A percentile compares a stretch with the other conserved stretches of the same genome.
Evolutionary conservation across 2,329 filamentous ascomycete species (phyloP).

Genomic region (Phialophora expanda): DNA sequence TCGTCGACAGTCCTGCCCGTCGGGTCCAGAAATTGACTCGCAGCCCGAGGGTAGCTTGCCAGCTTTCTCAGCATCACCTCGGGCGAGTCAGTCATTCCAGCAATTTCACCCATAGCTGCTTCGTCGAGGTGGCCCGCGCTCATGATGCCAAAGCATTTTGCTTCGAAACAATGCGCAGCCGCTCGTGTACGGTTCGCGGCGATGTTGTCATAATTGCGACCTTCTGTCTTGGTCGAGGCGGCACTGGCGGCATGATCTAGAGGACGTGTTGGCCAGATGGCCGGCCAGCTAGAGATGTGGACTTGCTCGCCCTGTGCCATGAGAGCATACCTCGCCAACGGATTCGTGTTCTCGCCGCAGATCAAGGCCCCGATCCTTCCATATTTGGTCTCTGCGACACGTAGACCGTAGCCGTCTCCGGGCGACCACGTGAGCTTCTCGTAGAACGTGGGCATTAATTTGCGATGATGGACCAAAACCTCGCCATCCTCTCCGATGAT

Average conservation of each 20-base stretch:
- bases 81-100: conserved; percentile 41
- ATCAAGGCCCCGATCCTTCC: conserved; percentile 59
- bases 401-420: conserved; percentile 59
- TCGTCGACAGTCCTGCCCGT: conserved; percentile 49
- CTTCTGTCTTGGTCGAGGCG: conserved; percentile 17
- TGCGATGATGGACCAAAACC: conserved; percentile 59
- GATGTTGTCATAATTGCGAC: conserved; percentile 60
- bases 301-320: conserved; percentile 63
- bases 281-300: conserved; percentile 62
- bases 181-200: conserved; percentile 59
- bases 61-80: conserved; percentile 43
- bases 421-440: conserved; percentile 62
- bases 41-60: conserved; percentile 49
- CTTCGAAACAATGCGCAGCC: conserved; percentile 64
- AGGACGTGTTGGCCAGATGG: conserved; percentile 59
- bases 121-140: conserved; percentile 53
- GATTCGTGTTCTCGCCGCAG: conserved; percentile 65
- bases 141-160: conserved; percentile 61
- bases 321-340: conserved; percentile 58
- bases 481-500: conserved; percentile 54
- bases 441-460: conserved; percentile 62
- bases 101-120: conserved; percentile 47
- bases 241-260: conserved; percentile 1
- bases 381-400: conserved; percentile 52
- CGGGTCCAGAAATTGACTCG: conserved; percentile 59